A percentile compares a stretch with the other conserved stretches of the same genome.
Evolutionary conservation across 225 moss, liverwort and hornwort genomes (phyloP).

Genomic region (Bryum argenteum): DNA sequence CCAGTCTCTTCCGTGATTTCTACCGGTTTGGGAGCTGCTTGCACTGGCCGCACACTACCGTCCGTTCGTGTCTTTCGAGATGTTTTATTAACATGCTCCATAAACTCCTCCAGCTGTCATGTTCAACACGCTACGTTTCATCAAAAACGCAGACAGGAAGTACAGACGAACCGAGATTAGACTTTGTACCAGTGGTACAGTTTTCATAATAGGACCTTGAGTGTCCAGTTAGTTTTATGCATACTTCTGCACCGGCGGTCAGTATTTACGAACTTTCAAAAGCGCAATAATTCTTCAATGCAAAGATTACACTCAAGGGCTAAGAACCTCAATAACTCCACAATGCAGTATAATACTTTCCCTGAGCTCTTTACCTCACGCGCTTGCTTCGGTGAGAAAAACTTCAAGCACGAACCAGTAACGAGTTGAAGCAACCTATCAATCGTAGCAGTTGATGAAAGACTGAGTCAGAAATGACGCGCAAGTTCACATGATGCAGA

Average conservation of each 20-base stretch:
- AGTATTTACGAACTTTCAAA: slow-evolving; percentile 24
- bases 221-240: slow-evolving; percentile 8
- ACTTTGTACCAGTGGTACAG: slow-evolving; percentile 2
- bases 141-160: slow-evolving; percentile 23
- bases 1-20: slow-evolving; percentile 55
- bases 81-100: slow-evolving; percentile 55
- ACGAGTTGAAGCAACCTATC: slow-evolving; percentile 90
- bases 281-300: slow-evolving; percentile 1
- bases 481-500: too few species aligned
- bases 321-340: slow-evolving; percentile 21
- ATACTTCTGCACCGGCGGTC: slow-evolving; percentile 5
- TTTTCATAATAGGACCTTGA: slow-evolving; percentile 10
- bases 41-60: slow-evolving; percentile 45
- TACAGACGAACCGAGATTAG: slow-evolving; percentile 3
- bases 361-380: slow-evolving; percentile 75
- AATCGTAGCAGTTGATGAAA: slow-evolving; percentile 20
- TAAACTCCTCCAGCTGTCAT: slow-evolving; percentile 59
- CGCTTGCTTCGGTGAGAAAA: slow-evolving; percentile 84
- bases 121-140: slow-evolving; percentile 30
- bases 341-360: neutral
- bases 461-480: slow-evolving; percentile 7
- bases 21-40: slow-evolving; percentile 37
- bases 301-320: neutral
- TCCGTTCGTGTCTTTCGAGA: slow-evolving; percentile 55
- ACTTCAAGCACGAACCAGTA: slow-evolving; percentile 77